Conservation (phyloP, 179 eudicot genomes). For the Vitellaria paradoxa region DNA sequence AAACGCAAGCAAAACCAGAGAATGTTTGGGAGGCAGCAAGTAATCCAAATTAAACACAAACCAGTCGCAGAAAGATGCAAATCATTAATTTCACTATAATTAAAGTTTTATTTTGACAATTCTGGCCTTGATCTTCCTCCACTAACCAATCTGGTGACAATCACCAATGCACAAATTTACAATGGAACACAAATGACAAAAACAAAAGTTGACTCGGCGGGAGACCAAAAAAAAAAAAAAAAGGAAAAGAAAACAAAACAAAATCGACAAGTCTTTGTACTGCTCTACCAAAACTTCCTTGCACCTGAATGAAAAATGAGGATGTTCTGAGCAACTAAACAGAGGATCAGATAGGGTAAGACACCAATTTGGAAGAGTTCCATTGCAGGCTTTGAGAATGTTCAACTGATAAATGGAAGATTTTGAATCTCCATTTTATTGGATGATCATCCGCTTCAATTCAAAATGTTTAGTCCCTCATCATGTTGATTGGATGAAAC, state of each 20-base stretch:
- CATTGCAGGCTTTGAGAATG: slow-evolving; percentile 2
- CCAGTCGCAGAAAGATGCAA: background rate
- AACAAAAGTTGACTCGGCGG: background rate
- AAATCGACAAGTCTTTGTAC: slow-evolving; percentile 14
- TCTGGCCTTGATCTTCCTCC: background rate
- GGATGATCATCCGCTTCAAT: slow-evolving; percentile 19
- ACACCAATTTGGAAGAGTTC: slow-evolving; percentile 2
- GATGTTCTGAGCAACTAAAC: slow-evolving; percentile 34
- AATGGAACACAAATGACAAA: background rate
- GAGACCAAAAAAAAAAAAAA: background rate
- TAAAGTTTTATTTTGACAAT: too few species aligned
- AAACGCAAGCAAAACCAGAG: too few species aligned
- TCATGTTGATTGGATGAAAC: slow-evolving; percentile 18
- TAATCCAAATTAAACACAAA: background rate
- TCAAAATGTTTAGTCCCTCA: slow-evolving; percentile 8
- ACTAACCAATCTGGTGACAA: slow-evolving; percentile 1
- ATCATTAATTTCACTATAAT: background rate
- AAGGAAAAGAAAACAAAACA: background rate
- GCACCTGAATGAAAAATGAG: slow-evolving; percentile 32
- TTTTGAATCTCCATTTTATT: slow-evolving; percentile 11
- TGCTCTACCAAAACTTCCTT: slow-evolving; percentile 42
- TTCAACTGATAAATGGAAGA: slow-evolving; percentile 1
- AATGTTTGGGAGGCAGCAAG: background rate
- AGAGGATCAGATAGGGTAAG: background rate
- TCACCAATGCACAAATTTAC: slow-evolving; percentile 9